Base-by-base conservation (phyloP, 2,329 filamentous ascomycete species). In the Gremmenia infestans region DNA sequence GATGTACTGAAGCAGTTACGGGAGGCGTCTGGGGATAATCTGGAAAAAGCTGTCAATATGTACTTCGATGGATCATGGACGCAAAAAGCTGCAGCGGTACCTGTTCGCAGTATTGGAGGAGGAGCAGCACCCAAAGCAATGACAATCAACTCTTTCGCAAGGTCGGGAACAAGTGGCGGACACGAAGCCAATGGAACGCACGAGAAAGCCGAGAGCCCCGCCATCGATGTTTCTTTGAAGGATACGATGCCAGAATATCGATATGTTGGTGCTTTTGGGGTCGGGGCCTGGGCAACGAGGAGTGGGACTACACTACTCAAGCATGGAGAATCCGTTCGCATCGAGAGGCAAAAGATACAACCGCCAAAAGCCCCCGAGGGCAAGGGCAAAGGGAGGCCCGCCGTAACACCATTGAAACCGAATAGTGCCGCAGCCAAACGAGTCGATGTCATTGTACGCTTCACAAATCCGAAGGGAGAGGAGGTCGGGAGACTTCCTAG, bases 261-360 rank as follows among this genome's bases (percentile, higher is more conserved):
- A 66, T 99, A 97, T 66, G 82, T 97, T 58, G 94, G 94, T 17
- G 90, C 91, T 0, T 94, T 97, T 72, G 94, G 94, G 8, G 91
- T 89, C 4, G 90, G 88, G 53, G 94, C 87, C 4, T 99, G 94
- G 94, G 86, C 90, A 5, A 97, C 93, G 3, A 84, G 86, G 65
- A 97, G 91, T 70, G 93, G 93, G 0, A 75, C 74, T 3, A 83
- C 82, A 39, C 70, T 97, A 5, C 69, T 99, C 25, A 88, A 85
- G 62, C 88, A 96, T 66, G 91, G 89, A 15, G 93, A 97, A 62
- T 65, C 74, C n/a, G 84, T 99, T 56, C 85, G 80, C 50, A 96
- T 99, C 46, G 93, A 97, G 72, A 85, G 94, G 45, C 85, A 91
- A 57, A 92, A 88, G 71, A 84, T 88, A 25, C 85, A 88, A 59